Base-by-base conservation (phyloP, 75 land plant species). In the Pseudotsuga menziesii region DNA sequence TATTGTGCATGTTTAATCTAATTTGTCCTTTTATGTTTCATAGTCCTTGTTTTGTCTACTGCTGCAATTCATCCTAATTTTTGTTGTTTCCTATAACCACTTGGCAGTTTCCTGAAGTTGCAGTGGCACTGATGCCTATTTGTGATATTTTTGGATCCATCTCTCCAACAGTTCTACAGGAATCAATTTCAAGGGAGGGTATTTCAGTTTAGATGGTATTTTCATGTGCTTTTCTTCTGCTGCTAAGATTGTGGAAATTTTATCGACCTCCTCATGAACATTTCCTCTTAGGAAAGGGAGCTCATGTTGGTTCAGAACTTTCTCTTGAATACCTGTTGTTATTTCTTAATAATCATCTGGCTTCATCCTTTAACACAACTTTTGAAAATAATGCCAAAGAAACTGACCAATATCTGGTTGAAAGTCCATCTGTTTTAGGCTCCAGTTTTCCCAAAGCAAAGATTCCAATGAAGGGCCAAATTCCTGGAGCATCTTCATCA, bases 131-230 rank as follows among this genome's bases (percentile, higher is more conserved):
- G 58, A 67, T 90, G 82, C 92, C 92, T 16, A 79, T 90, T n/a
- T 90, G 92, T 86, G 92, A 90, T 80, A 79, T 73, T 13, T 90
- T 90, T 86, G 92, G 92, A 22, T 90, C 92, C 17, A 60, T 89
- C 32, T 19, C 55, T 32, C 91, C 91, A 1, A 56, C 83, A 32
- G 57, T 77, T 22, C 73, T 44, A 59, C 56, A 69, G 23, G 71
- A 70, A 76, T 61, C 79, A 52, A 78, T 60, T 57, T 35, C 61
- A 26, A 73, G 76, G 20, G 84, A 86, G 48, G 88, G 85, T 13
- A 72, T 80, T 20, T 82, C 91, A 60, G 44, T 67, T 62, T 89
- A 86, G 60, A 77, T 77, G 70, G 84, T 90, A 6, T 90, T 90
- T 72, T 90, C 92, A 8, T 81, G 76, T 35, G 92, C 91, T 9